Evolutionary conservation across 345 rosid genomes (phyloP).

Genomic region (Citrus hindsii): DNA sequence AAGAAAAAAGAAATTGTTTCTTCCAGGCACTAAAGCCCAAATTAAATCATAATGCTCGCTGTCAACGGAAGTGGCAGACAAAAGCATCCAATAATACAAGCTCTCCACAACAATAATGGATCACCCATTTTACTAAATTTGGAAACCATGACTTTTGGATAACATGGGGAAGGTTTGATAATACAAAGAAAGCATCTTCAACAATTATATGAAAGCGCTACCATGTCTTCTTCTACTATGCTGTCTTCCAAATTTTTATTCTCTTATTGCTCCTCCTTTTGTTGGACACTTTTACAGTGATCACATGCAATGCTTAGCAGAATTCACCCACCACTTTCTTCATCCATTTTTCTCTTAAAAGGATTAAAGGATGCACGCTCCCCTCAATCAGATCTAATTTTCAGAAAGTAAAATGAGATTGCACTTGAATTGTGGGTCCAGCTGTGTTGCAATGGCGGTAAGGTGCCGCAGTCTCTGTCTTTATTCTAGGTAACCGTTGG

Average conservation of each 20-base stretch:
- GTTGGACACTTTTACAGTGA: neutral
- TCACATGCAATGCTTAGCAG: neutral
- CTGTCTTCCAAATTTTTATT: neutral
- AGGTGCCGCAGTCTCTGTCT: no score
- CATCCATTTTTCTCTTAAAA: neutral
- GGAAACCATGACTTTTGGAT: neutral
- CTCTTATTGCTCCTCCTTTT: neutral
- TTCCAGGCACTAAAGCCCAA: neutral
- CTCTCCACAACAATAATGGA: neutral
- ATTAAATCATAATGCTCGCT: neutral
- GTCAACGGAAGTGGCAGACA: slow-evolving; percentile 1
- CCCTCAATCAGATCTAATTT: neutral
- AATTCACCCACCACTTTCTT: neutral
- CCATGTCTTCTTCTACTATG: slow-evolving; percentile 4
- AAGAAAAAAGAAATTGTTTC: neutral
- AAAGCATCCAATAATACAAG: neutral
- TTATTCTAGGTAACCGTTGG: no score
- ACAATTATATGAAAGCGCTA: neutral
- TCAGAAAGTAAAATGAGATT: neutral
- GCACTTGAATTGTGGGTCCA: neutral
- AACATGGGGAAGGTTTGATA: neutral
- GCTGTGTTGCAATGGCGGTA: no score
- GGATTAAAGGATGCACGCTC: neutral
- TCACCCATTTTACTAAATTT: slow-evolving; percentile 2
- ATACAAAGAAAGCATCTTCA: neutral